phyloP scores from a whole-genome alignment of 164 flowering plant species.

The Euptelea pleiosperma region DNA sequence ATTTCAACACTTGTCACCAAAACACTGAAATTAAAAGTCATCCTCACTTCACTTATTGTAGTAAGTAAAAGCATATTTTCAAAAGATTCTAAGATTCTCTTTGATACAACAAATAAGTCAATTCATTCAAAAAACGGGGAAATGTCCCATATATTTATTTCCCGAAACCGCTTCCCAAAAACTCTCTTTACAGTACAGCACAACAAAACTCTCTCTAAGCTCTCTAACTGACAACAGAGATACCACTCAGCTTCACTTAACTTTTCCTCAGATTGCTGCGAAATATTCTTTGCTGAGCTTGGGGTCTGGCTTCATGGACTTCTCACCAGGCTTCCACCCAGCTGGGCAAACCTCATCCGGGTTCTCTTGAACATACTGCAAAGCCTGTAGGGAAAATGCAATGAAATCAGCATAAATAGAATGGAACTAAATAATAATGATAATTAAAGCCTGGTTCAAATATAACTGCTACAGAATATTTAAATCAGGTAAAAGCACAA shows the following conservation, averaged over 20 bases:
- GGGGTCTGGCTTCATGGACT: slow-evolving; percentile 96
- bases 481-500: too few relatives aligned
- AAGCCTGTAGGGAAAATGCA: slow-evolving; percentile 52
- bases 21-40: too few relatives aligned
- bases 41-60: too few relatives aligned
- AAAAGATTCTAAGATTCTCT: too few relatives aligned
- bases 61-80: too few relatives aligned
- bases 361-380: slow-evolving; percentile 96
- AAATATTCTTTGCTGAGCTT: slow-evolving; percentile 96
- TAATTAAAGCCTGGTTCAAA: too few relatives aligned
- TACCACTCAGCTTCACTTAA: neutral
- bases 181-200: slow-evolving; percentile 13
- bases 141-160: slow-evolving; percentile 16
- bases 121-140: slow-evolving; percentile 1
- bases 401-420: too few relatives aligned
- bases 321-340: slow-evolving; percentile 99
- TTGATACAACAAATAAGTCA: neutral
- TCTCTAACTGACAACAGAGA: slow-evolving; percentile 16
- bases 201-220: slow-evolving; percentile 30
- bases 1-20: too few relatives aligned
- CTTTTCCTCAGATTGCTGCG: slow-evolving; percentile 70
- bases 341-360: slow-evolving; percentile 99
- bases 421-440: too few relatives aligned
- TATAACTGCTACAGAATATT: too few relatives aligned
- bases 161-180: slow-evolving; percentile 9